Conservation (phyloP, 2,329 filamentous ascomycete genomes). For the Zasmidium angulare region DNA sequence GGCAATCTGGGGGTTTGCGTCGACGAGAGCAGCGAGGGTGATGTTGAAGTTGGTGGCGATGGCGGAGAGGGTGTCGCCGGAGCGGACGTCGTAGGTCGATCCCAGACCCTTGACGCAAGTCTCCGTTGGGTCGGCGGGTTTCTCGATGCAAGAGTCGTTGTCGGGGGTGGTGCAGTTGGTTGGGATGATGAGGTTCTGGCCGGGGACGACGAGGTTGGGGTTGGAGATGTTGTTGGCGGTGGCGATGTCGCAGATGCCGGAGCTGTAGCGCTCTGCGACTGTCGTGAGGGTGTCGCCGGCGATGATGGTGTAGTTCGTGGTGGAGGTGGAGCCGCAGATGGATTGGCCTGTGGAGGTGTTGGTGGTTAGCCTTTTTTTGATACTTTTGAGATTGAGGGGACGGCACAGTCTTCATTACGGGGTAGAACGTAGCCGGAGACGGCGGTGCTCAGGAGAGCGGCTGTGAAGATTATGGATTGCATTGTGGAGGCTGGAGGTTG, state of each 20-base stretch:
- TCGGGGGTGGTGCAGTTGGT: conserved; percentile 28
- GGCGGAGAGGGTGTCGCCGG: conserved; percentile 24
- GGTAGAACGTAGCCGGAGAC: conserved; percentile 3
- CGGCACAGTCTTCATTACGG: conserved; percentile 1
- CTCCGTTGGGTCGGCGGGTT: conserved; percentile 10
- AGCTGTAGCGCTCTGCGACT: conserved; percentile 21
- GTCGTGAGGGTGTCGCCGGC: conserved; percentile 23
- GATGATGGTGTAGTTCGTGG: conserved; percentile 20
- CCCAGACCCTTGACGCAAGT: conserved; percentile 27
- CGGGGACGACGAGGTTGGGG: conserved; percentile 35
- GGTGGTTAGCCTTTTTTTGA: not conserved
- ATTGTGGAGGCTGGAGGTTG: not conserved
- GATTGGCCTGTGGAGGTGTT: not conserved
- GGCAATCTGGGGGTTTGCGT: conserved; percentile 26
- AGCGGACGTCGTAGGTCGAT: conserved; percentile 22
- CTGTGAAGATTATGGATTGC: conserved; percentile 1
- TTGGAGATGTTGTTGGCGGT: conserved; percentile 32
- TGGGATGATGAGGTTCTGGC: conserved; percentile 30
- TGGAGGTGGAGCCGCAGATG: conserved; percentile 19
- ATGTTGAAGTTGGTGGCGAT: conserved; percentile 29
- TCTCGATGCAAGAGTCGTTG: conserved; percentile 24
- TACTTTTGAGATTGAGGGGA: not conserved
- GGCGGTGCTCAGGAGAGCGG: conserved; percentile 7
- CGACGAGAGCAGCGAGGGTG: conserved; percentile 22
- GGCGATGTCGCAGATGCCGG: conserved; percentile 31